Evolutionary conservation across 805 yeast species (phyloP), one percentile per base, ranked within the genome.

Genomic region (Dipodascus albidus): DNA sequence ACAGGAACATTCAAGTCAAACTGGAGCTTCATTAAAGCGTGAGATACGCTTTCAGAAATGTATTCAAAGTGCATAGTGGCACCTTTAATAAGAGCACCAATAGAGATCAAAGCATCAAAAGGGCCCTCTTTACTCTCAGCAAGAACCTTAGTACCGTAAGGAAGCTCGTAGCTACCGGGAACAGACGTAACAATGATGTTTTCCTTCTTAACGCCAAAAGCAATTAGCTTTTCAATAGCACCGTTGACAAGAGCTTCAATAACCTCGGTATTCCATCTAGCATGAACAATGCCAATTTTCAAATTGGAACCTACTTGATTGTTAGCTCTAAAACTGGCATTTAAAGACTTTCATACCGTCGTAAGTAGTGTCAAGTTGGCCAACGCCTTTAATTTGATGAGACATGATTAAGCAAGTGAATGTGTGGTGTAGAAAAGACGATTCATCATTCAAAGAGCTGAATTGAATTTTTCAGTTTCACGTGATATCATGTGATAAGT

Each of bases 41-140:
- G 80, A 6, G 96, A 82, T 19, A 85, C 87, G 2, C 96, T 72
- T 55, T 93, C 98, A 67, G 96, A 85, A 62, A 93, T 93, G 73
- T 91, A 93, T 71, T 93, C 99, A 67, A 93, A 93, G 72, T 93
- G 99, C 96, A 88, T 89, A 38, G 98, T 93, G 41, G 90, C 82
- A 53, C 99, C 99, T 73, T 93, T 93, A 71, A 93, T 91, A 63
- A 93, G 76, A 38, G 86, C 90, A 54, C 99, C 99, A 61, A 93
- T 88, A 53, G 98, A 90, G 55, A 93, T 87, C 42, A 91, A 79
- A 3, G 91, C 96, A 67, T 93, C 96, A 47, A 59, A 59, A 42
- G 54, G 52, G 41, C 54, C 50, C 23, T 54, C 47, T 24, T 53
- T 52, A 19, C 57, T 55, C 38, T 38, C 22, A 51, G 60, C 57